Base-by-base conservation (phyloP, 352 stramenopile species). In the Blastocystis sp. region DNA sequence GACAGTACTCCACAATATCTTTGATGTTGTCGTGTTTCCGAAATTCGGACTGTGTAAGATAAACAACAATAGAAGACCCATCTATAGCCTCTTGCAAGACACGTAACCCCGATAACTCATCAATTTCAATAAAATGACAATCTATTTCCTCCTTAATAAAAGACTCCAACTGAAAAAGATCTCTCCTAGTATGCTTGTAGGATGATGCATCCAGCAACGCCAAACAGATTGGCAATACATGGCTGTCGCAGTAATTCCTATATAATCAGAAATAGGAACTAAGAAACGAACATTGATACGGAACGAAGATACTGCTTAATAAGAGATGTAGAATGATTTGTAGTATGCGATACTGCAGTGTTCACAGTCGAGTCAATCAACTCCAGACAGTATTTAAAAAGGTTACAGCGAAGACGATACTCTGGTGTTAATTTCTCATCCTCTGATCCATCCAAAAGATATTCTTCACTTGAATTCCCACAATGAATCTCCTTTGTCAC, bases 1-100 rank as follows among this genome's bases (percentile, higher is more conserved):
- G 44, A 22, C 70, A 81, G n/a, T 64, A 81, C 9, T 81, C 70
- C n/a, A 81, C 48, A 56, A 81, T 81, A 0, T 60, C 17, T n/a
- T 81, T 81, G 24, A 81, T 64, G 27, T 64, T 60, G 27, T 60
- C 70, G 19, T 81, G 70, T 33, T 64, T 60, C 11, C 33, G 70
- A 17, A 64, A 33, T 40, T 81, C 70, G 9, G 70, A 81, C 24
- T 81, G 70, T 27, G 59, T 42, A 6, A 81, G 42, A 64, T 81
- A 81, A 2, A 81, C 70, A 24, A 81, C 70, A 22, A 59, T 0
- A 6, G 59, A 66, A 27, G 11, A 15, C 6, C 13, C 17, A 24
- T 62, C 40, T 17, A 27, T 40, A 13, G 40, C 15, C 44, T 81
- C 44, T 37, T 59, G 37, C 9, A n/a, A 42, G 17, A 66, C 42